Evolutionary conservation across 2,329 filamentous ascomycete species (phyloP), one percentile per base, ranked within the genome.

Genomic region (Aspergillus hortae): DNA sequence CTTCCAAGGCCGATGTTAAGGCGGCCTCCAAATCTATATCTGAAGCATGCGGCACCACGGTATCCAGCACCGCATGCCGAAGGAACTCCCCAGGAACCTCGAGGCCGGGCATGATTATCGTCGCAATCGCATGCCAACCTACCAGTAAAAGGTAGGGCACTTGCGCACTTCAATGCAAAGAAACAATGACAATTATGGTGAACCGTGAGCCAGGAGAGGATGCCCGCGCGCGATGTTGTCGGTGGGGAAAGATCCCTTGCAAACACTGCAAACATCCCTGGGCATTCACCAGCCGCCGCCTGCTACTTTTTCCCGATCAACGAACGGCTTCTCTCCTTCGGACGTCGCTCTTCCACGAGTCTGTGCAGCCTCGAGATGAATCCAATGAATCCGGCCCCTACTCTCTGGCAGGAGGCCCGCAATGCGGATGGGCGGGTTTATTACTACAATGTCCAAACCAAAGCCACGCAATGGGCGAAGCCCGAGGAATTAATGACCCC

Each of bases 381-480:
- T 61, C 55, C 68, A 55, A 88, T 88, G 83, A 87, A 83, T 69
- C 68, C 59, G n/a, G 59, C 78, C 56, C 77, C 80, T 48, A 72
- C 78, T 51, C 68, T 82, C 41, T 96, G 92, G 92, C 86, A 89
- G 71, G 89, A 94, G 71, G 86, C 89, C 61, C 87, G 85, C 61
- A 89, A 87, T 60, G 76, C 85, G 2, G 91, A 96, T 66, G 92
- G 92, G 58, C 85, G 89, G 61, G 80, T 85, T 44, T 99, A 99
- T 72, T 99, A 95, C 71, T 95, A 92, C 78, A 95, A 99, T 69
- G 76, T 85, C 11, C 75, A 84, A 55, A 96, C 91, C 14, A 95
- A 95, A 68, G 83, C 81, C 57, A 97, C 94, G 30, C 88, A 92
- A 81, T 99, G 94, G 94, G 87, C 85, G 38, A 97, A 96, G 75